Percentiles rank a stretch among this genome's conserved stretches.
Evolutionary conservation across 139 green algal genomes (phyloP).

Genomic region (Desmodesmus armatus): DNA sequence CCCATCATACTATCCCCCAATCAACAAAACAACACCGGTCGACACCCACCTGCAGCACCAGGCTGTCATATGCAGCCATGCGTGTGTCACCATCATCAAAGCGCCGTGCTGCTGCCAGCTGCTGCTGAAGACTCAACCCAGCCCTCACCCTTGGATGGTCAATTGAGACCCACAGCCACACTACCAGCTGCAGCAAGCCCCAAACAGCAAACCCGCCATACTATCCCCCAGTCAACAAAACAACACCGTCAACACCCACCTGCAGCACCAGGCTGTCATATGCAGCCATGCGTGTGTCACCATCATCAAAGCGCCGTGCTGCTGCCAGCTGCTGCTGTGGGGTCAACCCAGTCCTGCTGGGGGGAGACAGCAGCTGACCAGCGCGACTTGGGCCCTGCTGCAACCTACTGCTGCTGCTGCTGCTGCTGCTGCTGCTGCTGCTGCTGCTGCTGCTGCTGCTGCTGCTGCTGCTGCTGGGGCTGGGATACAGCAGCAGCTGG

Average conservation of each 20-base stretch:
- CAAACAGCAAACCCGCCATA: not conserved
- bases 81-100: not conserved
- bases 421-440: constrained; percentile 3
- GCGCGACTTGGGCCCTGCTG: too few relatives aligned
- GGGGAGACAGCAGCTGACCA: not conserved
- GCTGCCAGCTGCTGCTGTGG: not conserved
- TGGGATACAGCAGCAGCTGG: not conserved
- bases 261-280: constrained; percentile 20
- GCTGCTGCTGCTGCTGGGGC: not conserved
- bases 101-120: not conserved
- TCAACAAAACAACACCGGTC: too few relatives aligned
- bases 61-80: not conserved
- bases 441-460: not conserved
- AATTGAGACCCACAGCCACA: not conserved
- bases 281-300: constrained; percentile 20
- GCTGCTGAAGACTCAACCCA: not conserved
- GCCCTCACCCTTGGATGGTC: too few relatives aligned
- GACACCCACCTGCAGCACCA: too few relatives aligned
- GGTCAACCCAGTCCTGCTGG: not conserved
- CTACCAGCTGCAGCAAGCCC: not conserved
- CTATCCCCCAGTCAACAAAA: not conserved
- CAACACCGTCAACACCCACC: not conserved
- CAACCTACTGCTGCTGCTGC: not conserved
- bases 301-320: constrained; percentile 17
- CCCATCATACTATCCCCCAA: too few relatives aligned